Percentiles rank a stretch among this genome's conserved stretches.
Evolutionary conservation across 2,329 filamentous ascomycete genomes (phyloP).

Genomic region (Ceratocystis albifundus): DNA sequence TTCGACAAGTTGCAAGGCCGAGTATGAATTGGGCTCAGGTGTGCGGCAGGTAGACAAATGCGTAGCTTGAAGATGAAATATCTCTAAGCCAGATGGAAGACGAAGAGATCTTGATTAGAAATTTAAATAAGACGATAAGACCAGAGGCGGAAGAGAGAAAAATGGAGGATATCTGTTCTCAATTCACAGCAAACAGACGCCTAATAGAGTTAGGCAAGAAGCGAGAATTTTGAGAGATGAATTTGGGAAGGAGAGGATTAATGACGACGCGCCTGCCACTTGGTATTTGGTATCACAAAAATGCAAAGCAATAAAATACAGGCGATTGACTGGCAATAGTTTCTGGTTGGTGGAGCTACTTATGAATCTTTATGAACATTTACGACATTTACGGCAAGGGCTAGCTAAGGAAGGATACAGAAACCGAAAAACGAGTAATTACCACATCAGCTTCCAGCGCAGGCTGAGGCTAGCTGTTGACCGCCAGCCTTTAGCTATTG

Average conservation of each 20-base stretch:
- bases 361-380: no score
- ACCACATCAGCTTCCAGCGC: neutral
- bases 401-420: neutral
- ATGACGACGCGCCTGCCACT: slow-evolving; percentile 1
- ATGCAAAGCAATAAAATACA: slow-evolving; percentile 6
- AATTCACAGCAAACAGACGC: neutral
- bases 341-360: neutral
- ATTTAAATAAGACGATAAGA: neutral
- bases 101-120: neutral
- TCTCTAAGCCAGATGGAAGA: neutral
- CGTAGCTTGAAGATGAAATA: neutral
- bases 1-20: neutral
- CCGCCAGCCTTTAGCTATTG: no score
- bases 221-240: neutral
- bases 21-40: neutral
- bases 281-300: slow-evolving; percentile 15
- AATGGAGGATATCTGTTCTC: neutral
- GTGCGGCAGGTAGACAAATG: neutral
- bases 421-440: neutral
- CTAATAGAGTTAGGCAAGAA: neutral
- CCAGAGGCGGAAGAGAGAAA: neutral
- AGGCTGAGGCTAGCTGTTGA: neutral
- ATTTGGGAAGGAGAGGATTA: slow-evolving; percentile 6
- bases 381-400: neutral
- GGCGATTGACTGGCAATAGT: neutral